Evolutionary conservation across 345 rosid species (phyloP).

Genomic region (Acer negundo): DNA sequence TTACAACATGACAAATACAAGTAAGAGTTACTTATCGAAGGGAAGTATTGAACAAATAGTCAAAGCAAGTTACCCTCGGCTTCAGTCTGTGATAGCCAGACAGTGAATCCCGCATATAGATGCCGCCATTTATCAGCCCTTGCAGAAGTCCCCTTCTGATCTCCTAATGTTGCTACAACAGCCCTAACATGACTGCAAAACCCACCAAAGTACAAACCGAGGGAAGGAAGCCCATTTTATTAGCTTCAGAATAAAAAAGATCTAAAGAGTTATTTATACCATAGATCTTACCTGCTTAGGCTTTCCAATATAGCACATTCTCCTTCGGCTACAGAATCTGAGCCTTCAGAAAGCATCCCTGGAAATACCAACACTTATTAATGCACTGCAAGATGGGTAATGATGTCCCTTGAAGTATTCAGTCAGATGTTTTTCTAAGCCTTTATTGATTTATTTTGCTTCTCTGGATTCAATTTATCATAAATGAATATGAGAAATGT

Average conservation of each 20-base stretch:
- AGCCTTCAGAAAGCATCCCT: slow-evolving; percentile 81
- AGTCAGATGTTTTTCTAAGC: neutral
- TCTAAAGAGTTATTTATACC: slow-evolving; percentile 13
- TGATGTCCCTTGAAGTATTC: slow-evolving; percentile 17
- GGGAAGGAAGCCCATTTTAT: neutral
- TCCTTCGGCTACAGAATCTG: slow-evolving; percentile 62
- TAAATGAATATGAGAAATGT: neutral
- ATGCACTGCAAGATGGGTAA: slow-evolving; percentile 29
- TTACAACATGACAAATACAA: neutral
- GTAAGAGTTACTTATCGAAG: neutral
- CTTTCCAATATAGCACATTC: slow-evolving; percentile 70
- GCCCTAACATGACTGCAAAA: slow-evolving; percentile 78
- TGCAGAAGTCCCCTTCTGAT: slow-evolving; percentile 70
- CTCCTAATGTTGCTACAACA: slow-evolving; percentile 88
- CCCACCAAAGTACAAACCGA: slow-evolving; percentile 18
- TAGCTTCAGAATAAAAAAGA: neutral
- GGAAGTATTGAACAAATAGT: slow-evolving; percentile 12
- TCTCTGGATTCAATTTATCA: slow-evolving; percentile 1
- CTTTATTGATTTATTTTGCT: neutral
- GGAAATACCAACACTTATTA: slow-evolving; percentile 39
- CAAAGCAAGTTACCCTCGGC: slow-evolving; percentile 56
- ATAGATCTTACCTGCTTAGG: slow-evolving; percentile 64
- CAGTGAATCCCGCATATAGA: slow-evolving; percentile 81
- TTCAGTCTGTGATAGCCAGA: slow-evolving; percentile 83
- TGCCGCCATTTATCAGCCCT: slow-evolving; percentile 70